Evolutionary conservation across 139 green algal species (phyloP), one percentile per base, ranked within the genome.

Genomic region (Tetradesmus obliquus): DNA sequence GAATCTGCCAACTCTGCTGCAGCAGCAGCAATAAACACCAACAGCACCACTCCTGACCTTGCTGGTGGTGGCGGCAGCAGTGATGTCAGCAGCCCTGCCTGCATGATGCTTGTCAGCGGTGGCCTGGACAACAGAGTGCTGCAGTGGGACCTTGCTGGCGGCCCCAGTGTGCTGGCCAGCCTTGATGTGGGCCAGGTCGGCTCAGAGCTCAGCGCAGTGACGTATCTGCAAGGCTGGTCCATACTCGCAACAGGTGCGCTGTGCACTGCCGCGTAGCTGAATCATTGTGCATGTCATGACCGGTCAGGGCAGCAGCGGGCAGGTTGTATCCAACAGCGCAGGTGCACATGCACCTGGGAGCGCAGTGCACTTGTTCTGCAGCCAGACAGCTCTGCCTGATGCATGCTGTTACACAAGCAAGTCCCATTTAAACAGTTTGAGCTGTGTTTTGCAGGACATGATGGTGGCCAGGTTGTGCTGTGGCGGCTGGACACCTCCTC

Each of bases 401-500:
- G 32, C 32, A 22, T 79, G 71, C 71, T 24, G 71, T 24, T 79
- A 66, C 71, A 79, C 71, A 9, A 22, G 17, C 17, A 22, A 24
- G 9, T 79, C 5, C 10, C 8, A 45, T 20, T 51, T 53, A 45
- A 12, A 13, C 51, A 12, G 22, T 6, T 20, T 51, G 2, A 12
- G 6, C 15, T 5, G 19, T 6, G 10, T 79, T 22, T 5, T 66
- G 85, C 66, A 90, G 86, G 86, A 4, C 86, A 84, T 57, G 86
- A 84, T 3, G n/a, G 79, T 55, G 86, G 86, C 20, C 69, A 84
- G 53, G 20, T 90, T 1, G 8, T 60, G 19, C 15, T 90, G 53
- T 90, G 86, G 86, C 19, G 53, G 2, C 19, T 90, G n/a, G 86
- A 90, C 86, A 90, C 86, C 10, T 58, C 22, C 53, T 84, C 69